These are phyloP conservation scores for Erysimum pusillum DNA, from an alignment of 441 rosid species.

Conservation along the genomic window DNA sequence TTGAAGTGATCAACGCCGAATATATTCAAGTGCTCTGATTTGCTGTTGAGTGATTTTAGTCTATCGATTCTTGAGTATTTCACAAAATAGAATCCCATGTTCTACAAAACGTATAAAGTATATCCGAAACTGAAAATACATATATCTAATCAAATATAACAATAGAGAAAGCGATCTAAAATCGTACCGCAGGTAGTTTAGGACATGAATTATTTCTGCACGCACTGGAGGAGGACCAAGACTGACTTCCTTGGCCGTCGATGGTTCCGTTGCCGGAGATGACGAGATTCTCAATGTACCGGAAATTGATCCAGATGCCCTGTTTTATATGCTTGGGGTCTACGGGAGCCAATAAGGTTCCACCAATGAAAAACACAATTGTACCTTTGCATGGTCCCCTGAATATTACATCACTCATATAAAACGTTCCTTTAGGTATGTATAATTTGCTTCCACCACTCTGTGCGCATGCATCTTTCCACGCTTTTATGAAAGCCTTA, in stretches of 20 bases:
- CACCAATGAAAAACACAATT: no score
- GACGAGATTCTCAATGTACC: conserved; percentile 11
- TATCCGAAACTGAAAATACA: not conserved
- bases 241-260: conserved; percentile 32
- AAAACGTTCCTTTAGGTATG: no score
- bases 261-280: conserved; percentile 16
- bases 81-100: conserved; percentile 48
- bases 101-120: conserved; percentile 29
- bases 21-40: not conserved
- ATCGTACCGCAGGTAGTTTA: conserved; percentile 12
- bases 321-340: no score
- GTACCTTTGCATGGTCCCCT: no score
- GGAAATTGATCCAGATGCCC: not conserved
- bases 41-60: not conserved
- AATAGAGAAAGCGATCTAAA: not conserved
- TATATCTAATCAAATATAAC: not conserved
- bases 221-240: conserved; percentile 3
- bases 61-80: conserved; percentile 39
- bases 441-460: no score
- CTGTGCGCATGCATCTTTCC: no score
- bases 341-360: no score
- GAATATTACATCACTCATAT: no score
- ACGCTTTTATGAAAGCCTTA: no score
- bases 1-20: not conserved
- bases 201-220: not conserved